Base-by-base conservation (phyloP, 371 early-diverging fungal species). In the Mortierella sp. region DNA sequence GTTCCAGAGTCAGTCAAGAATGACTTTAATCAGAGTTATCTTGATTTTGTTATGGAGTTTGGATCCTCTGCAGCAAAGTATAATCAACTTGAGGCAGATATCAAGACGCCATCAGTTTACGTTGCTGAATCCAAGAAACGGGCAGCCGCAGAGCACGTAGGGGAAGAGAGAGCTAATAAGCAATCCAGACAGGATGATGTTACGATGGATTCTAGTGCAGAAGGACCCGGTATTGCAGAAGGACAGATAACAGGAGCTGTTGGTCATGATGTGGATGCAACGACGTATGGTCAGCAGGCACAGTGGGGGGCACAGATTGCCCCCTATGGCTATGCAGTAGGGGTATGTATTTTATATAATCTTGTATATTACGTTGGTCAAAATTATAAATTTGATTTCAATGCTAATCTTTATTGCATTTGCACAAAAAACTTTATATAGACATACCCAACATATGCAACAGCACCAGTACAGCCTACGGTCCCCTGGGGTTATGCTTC, bases 21-120 rank as follows among this genome's bases (percentile, higher is more conserved):
- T 30, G 85, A 85, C 12, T 81, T 89, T 57, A 86, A 83, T n/a
- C 77, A 74, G 24, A 83, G 84, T 22, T 89, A 87, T 75, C 74
- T 86, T 26, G 89, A 90, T 62, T 86, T 84, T 66, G 64, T 90
- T 8, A 74, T 86, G 70, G 90, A 92, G 70, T 81, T 86, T 26
- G 84, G 85, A 58, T 64, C 79, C 11, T 83, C 85, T 0, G 79
- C 74, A 12, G 70, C 70, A 10, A 52, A 66, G 24, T 78, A 78
- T 62, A 78, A 70, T 32, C 62, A 67, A 49, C 58, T 78, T 51
- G 79, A 78, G 68, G 63, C 71, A 5, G 71, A 73, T 18, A 43
- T 74, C 40, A 69, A 70, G 32, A n/a, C 79, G 5, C 67, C 74
- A 0, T 66, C 75, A 0, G 74, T 66, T 5, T 70, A 40, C 47